Evolutionary conservation across 495 filamentous ascomycete genomes (phyloP).

Genomic region (Penicillium malachiteum): DNA sequence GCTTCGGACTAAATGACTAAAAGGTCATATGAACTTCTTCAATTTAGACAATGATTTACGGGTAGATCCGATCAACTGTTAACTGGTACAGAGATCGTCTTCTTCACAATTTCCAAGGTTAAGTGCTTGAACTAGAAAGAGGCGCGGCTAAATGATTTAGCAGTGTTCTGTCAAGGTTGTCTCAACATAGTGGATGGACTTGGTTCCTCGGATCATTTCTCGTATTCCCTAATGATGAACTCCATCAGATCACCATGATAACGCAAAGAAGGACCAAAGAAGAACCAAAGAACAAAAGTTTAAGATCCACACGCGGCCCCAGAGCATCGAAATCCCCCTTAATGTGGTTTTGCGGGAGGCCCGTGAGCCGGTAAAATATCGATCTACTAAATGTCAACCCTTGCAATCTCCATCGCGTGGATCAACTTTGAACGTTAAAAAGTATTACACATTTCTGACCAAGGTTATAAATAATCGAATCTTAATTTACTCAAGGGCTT

Average conservation of each 20-base stretch:
- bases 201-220: not conserved
- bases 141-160: too few species aligned
- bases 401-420: slow-evolving; percentile 11
- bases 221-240: not conserved
- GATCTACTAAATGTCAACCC: slow-evolving; percentile 19
- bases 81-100: not conserved
- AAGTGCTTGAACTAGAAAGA: too few species aligned
- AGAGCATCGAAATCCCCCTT: not conserved
- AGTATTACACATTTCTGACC: not conserved
- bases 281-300: not conserved
- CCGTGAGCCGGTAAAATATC: slow-evolving; percentile 19
- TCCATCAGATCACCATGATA: not conserved
- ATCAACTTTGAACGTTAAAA: not conserved
- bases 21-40: too few species aligned
- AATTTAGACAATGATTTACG: not conserved
- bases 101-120: too few species aligned
- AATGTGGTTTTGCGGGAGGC: slow-evolving; percentile 14
- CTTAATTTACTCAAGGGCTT: too few species aligned
- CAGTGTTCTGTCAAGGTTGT: too few species aligned
- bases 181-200: too few species aligned
- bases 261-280: not conserved
- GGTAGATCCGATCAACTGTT: not conserved
- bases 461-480: too few species aligned
- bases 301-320: not conserved
- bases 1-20: too few species aligned